Evolutionary conservation across 192 early-diverging fungal genomes (phyloP), one percentile per base, ranked within the genome.

Genomic region (Mortierella antarctica): DNA sequence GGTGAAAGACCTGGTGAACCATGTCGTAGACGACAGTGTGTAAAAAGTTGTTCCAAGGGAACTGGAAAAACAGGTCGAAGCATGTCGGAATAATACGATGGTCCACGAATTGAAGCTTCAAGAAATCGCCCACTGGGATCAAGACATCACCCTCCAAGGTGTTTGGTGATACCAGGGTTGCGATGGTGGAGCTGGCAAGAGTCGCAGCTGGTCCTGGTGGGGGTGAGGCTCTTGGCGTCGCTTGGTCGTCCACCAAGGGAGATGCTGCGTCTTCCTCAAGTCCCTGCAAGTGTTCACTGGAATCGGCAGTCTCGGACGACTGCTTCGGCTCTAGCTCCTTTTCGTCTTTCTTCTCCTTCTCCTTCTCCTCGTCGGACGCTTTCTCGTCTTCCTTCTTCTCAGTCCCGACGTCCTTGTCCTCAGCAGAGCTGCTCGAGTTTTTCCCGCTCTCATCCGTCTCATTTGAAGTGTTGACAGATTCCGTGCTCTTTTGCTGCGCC

Each of bases 1-100:
- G 92, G 81, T 98, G 97, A 70, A 97, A 96, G 42, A 98, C 93
- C 83, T 99, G 98, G 74, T 96, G 96, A 74, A 99, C 89, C 91
- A 99, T 97, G 80, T 99, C 98, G 82, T 98, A 99, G 1, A 98
- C 95, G 40, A 99, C 97, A 23, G 95, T 96, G 96, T 99, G 98
- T 71, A 99, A 78, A 82, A 99, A 97, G 87, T 99, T 99, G 86
- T 99, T 99, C 93, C 97, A 98, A 46, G 93, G 91, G 73, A 95
- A 97, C 45, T 87, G 82, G 86, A 98, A 99, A 73, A 99, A 98
- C 59, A 99, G 83, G 70, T 94, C 90, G 51, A 90, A 75, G 70
- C 90, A 91, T 6, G 86, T 85, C 2, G 91, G 89, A 62, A 95
- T 69, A 23, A 92, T 90, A 40, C 75, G 74, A 79, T 91, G 85